phyloP scores from a whole-genome alignment of 352 stramenopile species.

The Pythium utonaiense region DNA sequence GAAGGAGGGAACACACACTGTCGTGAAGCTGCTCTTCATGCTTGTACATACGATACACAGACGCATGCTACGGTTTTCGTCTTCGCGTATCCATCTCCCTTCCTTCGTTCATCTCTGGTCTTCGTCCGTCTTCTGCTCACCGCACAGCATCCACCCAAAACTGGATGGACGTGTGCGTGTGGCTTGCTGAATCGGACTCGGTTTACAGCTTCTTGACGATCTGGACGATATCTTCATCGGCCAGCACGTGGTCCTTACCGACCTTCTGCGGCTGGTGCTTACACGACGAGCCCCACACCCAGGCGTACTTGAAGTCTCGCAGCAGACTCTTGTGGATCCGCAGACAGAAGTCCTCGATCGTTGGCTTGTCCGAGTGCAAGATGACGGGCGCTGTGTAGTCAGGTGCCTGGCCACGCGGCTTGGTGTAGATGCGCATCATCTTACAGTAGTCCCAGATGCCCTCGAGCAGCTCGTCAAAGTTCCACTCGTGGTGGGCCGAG shows the following conservation, averaged over 20 bases:
- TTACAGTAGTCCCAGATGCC: conserved; percentile 98
- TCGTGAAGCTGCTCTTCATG: neutral
- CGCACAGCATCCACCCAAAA: too few relatives aligned
- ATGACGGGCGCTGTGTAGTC: conserved; percentile 98
- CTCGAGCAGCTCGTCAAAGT: conserved; percentile 96
- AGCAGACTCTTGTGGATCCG: conserved; percentile 91
- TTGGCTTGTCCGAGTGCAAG: conserved; percentile 92
- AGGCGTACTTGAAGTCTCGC: conserved; percentile 93
- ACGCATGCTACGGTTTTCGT: neutral
- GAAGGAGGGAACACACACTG: neutral
- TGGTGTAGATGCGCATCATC: conserved; percentile 99
- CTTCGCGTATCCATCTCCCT: neutral
- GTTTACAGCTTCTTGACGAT: conserved; percentile 96
- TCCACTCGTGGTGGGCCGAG: conserved; percentile 96
- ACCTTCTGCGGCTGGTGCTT: conserved; percentile 99
- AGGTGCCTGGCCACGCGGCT: conserved; percentile 93
- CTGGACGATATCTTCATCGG: conserved; percentile 99
- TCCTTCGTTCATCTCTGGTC: neutral
- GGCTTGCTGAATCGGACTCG: too few relatives aligned
- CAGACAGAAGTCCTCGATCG: conserved; percentile 96
- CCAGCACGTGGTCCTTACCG: conserved; percentile 96
- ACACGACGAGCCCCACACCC: conserved; percentile 96
- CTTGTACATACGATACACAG: neutral
- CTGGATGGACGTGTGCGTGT: too few relatives aligned
- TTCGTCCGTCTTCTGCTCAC: neutral